Evolutionary conservation across 768 basidiomycete species (phyloP).

Genomic region (Russula griseocarnosa): DNA sequence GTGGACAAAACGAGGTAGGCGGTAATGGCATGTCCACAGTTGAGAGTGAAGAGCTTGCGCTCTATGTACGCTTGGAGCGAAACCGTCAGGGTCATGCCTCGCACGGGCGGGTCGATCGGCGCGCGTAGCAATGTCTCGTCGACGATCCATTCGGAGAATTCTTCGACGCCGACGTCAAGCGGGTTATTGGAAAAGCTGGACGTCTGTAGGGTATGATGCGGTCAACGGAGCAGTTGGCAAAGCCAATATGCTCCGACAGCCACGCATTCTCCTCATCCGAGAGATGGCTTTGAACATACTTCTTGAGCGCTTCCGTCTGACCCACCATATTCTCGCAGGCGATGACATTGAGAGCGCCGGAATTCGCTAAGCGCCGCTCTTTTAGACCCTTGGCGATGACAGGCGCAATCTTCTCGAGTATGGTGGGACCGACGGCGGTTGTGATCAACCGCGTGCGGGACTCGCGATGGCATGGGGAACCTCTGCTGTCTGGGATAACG

Average conservation of each 20-base stretch:
- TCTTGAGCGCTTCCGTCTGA: constrained; percentile 35
- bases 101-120: constrained; percentile 31
- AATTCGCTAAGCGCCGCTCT: constrained; percentile 32
- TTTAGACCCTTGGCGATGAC: constrained; percentile 37
- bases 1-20: constrained; percentile 39
- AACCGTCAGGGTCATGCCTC: constrained; percentile 35
- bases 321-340: constrained; percentile 43
- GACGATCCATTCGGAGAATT: constrained; percentile 42
- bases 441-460: constrained; percentile 35
- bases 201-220: constrained; percentile 35
- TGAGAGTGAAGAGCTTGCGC: constrained; percentile 44
- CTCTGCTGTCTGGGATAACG: constrained; percentile 23
- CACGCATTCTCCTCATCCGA: constrained; percentile 33
- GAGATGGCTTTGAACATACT: constrained; percentile 34
- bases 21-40: constrained; percentile 40
- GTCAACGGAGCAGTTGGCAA: constrained; percentile 43
- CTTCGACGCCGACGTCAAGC: constrained; percentile 42
- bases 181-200: constrained; percentile 23
- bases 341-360: constrained; percentile 36
- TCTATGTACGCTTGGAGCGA: constrained; percentile 39
- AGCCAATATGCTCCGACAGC: constrained; percentile 36
- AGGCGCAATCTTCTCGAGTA: constrained; percentile 37
- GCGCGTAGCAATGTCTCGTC: constrained; percentile 35
- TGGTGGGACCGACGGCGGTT: constrained; percentile 38
- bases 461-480: constrained; percentile 29